Base-by-base conservation (phyloP, 2,329 filamentous ascomycete species). In the Aureobasidium sp. region DNA sequence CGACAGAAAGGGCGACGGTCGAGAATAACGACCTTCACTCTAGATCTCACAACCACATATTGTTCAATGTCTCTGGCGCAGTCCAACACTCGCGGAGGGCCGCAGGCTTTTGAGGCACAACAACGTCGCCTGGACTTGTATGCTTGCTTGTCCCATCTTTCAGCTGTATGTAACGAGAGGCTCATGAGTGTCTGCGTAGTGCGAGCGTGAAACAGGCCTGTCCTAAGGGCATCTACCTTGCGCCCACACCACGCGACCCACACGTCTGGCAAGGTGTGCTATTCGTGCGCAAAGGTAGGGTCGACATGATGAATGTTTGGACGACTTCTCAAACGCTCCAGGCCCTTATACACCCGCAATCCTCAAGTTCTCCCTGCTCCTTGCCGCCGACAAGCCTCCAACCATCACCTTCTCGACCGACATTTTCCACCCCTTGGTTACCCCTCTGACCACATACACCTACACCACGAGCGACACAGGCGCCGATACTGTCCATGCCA, bases 401-500 rank as follows among this genome's bases (percentile, higher is more conserved):
- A 80, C 92, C 20, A 85, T 99, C 67, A 93, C 88, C 61, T 96
- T 99, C 75, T 84, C 86, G 50, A 95, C 90, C 68, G 93, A 97
- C 72, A 88, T 97, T 67, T 99, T 97, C 74, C 93, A 99, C 73
- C 93, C 93, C 20, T 81, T 99, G 46, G 87, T 97, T 67, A 91
- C 92, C 8, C 92, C 94, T 41, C 81, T 95, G 65, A 96, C 91
- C n/a, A 96, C 91, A 3, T 95, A 96, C 76, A 94, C 90, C 71
- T 95, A 96, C 78, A 89, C 90, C 46, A 91, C 90, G 65, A 87
- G 88, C 62, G 85, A 88, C 39, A 84, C 89, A 64, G 87, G 86
- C 64, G 83, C 84, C 62, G 90, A 89, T 52, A 90, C 90, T 0
- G 87, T 92, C 65, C 93, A 89, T 72, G 90, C 91, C 9, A 88